These are phyloP conservation scores for Ailanthus altissimus DNA, from an alignment of 345 rosid genomes.

Conservation along the genomic window DNA sequence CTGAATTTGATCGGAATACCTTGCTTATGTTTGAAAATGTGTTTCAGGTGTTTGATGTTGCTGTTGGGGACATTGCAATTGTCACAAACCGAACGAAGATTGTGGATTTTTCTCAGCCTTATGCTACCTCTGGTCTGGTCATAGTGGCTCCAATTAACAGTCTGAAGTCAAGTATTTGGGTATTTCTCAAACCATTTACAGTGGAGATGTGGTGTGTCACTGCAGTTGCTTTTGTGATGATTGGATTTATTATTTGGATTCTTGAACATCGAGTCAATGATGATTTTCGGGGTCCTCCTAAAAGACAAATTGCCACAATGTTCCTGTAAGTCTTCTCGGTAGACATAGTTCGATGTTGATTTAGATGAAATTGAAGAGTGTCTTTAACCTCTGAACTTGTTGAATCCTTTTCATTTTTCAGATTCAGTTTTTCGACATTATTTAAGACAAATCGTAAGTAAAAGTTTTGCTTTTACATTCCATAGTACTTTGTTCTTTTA, in stretches of 20 bases:
- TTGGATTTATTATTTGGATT: slow-evolving; percentile 72
- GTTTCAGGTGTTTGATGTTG: slow-evolving; percentile 67
- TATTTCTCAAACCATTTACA: slow-evolving; percentile 76
- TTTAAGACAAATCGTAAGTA: slow-evolving; percentile 80
- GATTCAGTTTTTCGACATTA: slow-evolving; percentile 95
- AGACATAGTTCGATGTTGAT: not conserved
- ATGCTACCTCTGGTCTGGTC: slow-evolving; percentile 65
- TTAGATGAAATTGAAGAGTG: not conserved
- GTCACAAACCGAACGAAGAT: slow-evolving; percentile 51
- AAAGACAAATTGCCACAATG: slow-evolving; percentile 56
- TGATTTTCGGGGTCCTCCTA: slow-evolving; percentile 73
- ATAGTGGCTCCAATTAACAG: slow-evolving; percentile 58
- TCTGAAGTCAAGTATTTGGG: slow-evolving; percentile 50
- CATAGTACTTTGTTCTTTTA: not conserved
- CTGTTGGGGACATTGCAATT: slow-evolving; percentile 68
- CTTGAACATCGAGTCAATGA: slow-evolving; percentile 78
- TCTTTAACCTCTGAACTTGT: slow-evolving; percentile 19
- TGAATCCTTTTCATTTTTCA: slow-evolving; percentile 34
- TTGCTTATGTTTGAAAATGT: slow-evolving; percentile 17
- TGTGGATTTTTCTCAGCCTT: slow-evolving; percentile 84
- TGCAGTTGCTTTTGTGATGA: slow-evolving; percentile 51
- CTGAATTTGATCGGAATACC: not conserved
- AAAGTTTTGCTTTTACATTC: not conserved
- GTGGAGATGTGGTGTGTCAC: slow-evolving; percentile 57
- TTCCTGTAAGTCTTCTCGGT: slow-evolving; percentile 49